These are phyloP conservation scores for Tetradesmus obliquus DNA, from an alignment of 139 green algal genomes.

Conservation along the genomic window DNA sequence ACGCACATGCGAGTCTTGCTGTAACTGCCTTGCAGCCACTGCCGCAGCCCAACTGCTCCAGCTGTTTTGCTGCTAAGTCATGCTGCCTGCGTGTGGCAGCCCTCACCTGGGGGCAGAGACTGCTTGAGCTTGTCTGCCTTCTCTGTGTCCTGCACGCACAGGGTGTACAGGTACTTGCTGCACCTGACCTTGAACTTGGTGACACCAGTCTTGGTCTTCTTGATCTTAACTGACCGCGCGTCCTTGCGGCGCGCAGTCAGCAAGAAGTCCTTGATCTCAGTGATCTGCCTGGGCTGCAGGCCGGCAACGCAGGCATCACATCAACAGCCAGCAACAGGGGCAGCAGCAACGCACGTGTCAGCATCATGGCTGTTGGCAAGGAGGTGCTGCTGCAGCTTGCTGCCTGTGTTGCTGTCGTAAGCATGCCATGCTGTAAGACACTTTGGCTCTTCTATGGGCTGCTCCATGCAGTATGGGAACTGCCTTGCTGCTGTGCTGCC, in stretches of 20 bases:
- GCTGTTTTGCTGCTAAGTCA: no score
- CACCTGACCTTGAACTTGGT: constrained; percentile 99
- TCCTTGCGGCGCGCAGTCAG: constrained; percentile 98
- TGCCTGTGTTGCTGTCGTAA: background rate
- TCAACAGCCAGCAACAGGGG: background rate
- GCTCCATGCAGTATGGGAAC: background rate
- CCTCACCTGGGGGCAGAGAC: constrained; percentile 95
- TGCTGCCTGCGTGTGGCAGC: background rate
- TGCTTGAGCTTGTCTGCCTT: constrained; percentile 99
- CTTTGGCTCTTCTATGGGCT: background rate
- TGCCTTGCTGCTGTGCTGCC: background rate
- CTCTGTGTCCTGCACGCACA: constrained; percentile 96
- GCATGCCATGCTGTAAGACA: background rate
- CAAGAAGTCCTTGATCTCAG: constrained; percentile 99
- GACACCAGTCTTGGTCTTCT: constrained; percentile 88
- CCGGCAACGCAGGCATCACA: background rate
- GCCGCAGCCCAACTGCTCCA: background rate
- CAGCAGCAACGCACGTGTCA: background rate
- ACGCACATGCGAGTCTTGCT: no score
- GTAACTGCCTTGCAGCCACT: background rate
- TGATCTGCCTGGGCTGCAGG: constrained; percentile 97
- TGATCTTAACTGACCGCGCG: constrained; percentile 96
- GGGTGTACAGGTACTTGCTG: constrained; percentile 98
- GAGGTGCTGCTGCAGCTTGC: background rate
- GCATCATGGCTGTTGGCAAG: background rate